Conservation (phyloP, 768 basidiomycete genomes). For the Leccinum broughii region DNA sequence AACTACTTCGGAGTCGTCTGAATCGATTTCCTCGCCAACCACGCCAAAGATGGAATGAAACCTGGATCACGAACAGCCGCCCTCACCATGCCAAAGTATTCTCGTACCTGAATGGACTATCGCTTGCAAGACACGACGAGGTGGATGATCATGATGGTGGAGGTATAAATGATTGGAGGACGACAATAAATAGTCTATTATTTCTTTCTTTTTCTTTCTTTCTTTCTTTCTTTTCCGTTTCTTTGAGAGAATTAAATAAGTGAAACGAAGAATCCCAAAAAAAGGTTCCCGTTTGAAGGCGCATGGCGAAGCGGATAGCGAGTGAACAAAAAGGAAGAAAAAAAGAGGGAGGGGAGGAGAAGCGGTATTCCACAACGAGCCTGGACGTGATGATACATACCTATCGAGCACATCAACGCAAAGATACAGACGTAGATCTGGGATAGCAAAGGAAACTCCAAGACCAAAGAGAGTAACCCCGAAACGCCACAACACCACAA, state of each 20-base stretch:
- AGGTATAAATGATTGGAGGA: too few relatives aligned
- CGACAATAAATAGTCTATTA: not conserved
- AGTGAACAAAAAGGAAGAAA: not conserved
- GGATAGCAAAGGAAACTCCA: not conserved
- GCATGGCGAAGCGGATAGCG: not conserved
- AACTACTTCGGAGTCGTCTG: not conserved
- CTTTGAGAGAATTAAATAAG: not conserved
- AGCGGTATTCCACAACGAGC: not conserved
- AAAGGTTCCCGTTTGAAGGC: not conserved
- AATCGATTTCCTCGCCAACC: not conserved
- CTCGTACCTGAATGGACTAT: not conserved
- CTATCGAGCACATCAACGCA: constrained; percentile 6
- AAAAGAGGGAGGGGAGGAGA: too few relatives aligned
- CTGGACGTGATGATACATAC: constrained; percentile 9
- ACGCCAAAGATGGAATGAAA: constrained; percentile 14
- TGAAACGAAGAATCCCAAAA: not conserved
- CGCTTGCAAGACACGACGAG: not conserved
- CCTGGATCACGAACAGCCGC: not conserved
- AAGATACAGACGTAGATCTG: constrained; percentile 2
- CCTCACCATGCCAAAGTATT: not conserved
- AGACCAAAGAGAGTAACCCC: not conserved
- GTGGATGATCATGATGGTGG: not conserved
- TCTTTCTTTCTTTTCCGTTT: not conserved
- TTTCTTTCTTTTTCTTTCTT: not conserved
- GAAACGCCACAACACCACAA: not conserved